A percentile compares a stretch with the other conserved stretches of the same genome.
phyloP scores from a whole-genome alignment of 2,329 filamentous ascomycete species.

The Paracamarosporium sp. region DNA sequence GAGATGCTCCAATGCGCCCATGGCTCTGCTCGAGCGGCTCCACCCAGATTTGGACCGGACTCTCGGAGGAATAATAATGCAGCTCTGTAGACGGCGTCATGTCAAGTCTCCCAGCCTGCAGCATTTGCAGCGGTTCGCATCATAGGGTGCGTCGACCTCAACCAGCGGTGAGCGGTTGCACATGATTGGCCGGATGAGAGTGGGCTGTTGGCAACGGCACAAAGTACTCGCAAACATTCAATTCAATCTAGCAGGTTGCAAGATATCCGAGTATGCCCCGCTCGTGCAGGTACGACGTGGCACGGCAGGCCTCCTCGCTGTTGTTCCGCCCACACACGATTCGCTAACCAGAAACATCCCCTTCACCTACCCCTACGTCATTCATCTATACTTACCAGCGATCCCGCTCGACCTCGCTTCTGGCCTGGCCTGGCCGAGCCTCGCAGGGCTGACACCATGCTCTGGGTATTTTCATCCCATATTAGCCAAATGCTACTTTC shows the following conservation, averaged over 20 bases:
- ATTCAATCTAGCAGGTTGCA: slow-evolving; percentile 14
- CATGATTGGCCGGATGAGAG: slow-evolving; percentile 35
- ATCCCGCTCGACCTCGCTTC: background rate
- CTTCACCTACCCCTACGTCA: background rate
- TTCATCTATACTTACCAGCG: background rate
- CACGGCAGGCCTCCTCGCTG: slow-evolving; percentile 10
- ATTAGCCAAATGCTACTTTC: too few species aligned
- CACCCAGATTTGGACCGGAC: background rate
- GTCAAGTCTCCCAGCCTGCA: slow-evolving; percentile 31
- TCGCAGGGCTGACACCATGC: too few species aligned
- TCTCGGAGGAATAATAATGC: background rate
- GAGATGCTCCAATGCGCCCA: background rate
- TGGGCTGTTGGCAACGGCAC: slow-evolving; percentile 31
- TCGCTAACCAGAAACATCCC: background rate
- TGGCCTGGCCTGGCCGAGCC: background rate
- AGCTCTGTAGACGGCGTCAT: slow-evolving; percentile 6
- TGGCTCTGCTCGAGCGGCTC: background rate
- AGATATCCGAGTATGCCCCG: slow-evolving; percentile 11
- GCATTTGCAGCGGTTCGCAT: slow-evolving; percentile 37
- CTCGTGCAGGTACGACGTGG: slow-evolving; percentile 20
- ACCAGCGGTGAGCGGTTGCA: slow-evolving; percentile 42
- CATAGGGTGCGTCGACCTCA: slow-evolving; percentile 22
- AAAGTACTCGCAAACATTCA: slow-evolving; percentile 2
- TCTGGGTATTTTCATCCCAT: too few species aligned
- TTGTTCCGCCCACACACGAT: background rate